phyloP scores from a whole-genome alignment of 441 rosid genomes.

The Corymbia citriodora region DNA sequence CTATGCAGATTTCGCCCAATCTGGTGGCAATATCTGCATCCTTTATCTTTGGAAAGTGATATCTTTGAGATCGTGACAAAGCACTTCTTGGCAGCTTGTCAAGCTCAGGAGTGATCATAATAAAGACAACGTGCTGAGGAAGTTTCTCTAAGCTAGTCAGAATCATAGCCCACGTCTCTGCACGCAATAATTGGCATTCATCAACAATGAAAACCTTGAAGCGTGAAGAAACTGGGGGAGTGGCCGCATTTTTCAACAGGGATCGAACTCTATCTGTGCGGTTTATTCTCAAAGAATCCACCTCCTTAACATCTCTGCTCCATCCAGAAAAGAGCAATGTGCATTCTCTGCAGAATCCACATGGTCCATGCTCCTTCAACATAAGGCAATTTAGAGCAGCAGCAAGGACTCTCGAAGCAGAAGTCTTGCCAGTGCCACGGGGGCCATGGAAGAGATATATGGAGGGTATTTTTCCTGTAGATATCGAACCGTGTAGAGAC shows the following conservation, averaged over 20 bases:
- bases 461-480: slow-evolving; percentile 65
- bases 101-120: slow-evolving; percentile 68
- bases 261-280: slow-evolving; percentile 45
- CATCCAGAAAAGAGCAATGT: slow-evolving; percentile 50
- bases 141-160: slow-evolving; percentile 56
- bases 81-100: slow-evolving; percentile 74
- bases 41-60: slow-evolving; percentile 68
- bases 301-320: slow-evolving; percentile 62
- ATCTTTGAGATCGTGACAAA: slow-evolving; percentile 67
- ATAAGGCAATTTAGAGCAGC: slow-evolving; percentile 87
- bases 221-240: slow-evolving; percentile 62
- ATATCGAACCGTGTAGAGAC: slow-evolving; percentile 67
- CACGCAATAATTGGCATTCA: slow-evolving; percentile 73
- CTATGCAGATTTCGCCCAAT: slow-evolving; percentile 57
- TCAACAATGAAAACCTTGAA: slow-evolving; percentile 72
- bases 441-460: slow-evolving; percentile 83
- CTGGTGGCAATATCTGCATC: slow-evolving; percentile 51
- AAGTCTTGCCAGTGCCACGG: slow-evolving; percentile 91
- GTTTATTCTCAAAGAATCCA: slow-evolving; percentile 66
- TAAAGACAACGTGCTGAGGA: slow-evolving; percentile 56
- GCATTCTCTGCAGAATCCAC: slow-evolving; percentile 83
- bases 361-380: slow-evolving; percentile 60
- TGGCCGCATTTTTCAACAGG: slow-evolving; percentile 50
- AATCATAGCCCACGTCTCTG: slow-evolving; percentile 68
- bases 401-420: slow-evolving; percentile 79